Base-by-base conservation (phyloP, 1,284 basidiomycete species). In the Marasmius tenuissimus region DNA sequence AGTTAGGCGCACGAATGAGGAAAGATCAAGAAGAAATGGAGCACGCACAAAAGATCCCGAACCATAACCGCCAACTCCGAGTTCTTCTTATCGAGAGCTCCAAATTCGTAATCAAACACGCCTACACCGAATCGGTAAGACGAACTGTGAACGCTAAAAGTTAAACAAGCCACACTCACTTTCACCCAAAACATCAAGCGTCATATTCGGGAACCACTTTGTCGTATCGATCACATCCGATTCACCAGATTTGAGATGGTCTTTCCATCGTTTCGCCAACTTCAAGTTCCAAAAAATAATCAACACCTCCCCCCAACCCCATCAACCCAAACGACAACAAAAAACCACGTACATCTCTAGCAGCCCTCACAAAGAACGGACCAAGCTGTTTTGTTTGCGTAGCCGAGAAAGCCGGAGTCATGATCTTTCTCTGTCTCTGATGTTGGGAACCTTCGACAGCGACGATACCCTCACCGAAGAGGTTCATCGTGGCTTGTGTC, bases 401-500 rank as follows among this genome's bases (percentile, higher is more conserved):
- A 10, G 37, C 37, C 4, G 57, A 58, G 20, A 58, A 58, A n/a
- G 57, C 57, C 16, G 57, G 57, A 47, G n/a, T 58, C 27, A 58
- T 34, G 4, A 48, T 42, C 37, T 20, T 58, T 18, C 57, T 20
- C 4, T 58, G 57, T 48, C 57, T 40, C 18, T 34, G 22, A 49
- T 58, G 57, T 27, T 27, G 27, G 4, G 27, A 27, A 49, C 48
- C 48, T 10, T 49, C 18, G 3, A 49, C 48, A 4, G 48, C 27
- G 27, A 27, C 48, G 18, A 49, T 1, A 14, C 48, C 48, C 3
- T n/a, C 18, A 3, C 48, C 48, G 10, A 49, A 49, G 11, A 49
- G 11, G 5, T 49, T 49, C 11, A 20, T 20, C 18, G 48, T 49
- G 11, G 48, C 48, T 49, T 49, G 48, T 3, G 27, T 20, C 12